A percentile compares a stretch with the other conserved stretches of the same genome.
These are phyloP conservation scores for Cyclaneusma minus DNA, from an alignment of 2,329 filamentous ascomycete species.

Conservation along the genomic window DNA sequence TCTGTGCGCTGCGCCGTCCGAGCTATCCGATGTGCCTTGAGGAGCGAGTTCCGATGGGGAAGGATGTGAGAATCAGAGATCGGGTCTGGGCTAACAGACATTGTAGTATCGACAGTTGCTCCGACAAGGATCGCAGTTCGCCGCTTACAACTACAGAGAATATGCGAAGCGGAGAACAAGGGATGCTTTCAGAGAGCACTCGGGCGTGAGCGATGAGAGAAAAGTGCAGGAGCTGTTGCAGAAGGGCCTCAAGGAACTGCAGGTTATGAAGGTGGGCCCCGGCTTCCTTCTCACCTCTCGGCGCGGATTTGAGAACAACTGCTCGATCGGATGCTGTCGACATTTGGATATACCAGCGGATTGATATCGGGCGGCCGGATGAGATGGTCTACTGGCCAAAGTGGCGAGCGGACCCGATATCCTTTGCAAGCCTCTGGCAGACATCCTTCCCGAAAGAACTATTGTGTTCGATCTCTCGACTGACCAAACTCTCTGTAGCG, in stretches of 20 bases:
- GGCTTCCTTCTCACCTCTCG: not conserved
- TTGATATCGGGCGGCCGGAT: no score
- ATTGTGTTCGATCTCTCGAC: no score
- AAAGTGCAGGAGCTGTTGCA: constrained; percentile 79
- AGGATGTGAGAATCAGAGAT: no score
- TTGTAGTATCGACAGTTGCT: constrained; percentile 78
- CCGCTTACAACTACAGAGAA: constrained; percentile 94
- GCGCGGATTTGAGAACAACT: not conserved
- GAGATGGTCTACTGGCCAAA: no score
- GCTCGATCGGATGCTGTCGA: not conserved
- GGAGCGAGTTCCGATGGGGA: no score
- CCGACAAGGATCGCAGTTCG: constrained; percentile 73
- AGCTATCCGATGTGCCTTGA: no score
- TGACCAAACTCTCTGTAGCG: constrained; percentile 47
- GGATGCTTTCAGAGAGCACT: constrained; percentile 79
- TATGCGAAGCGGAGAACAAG: constrained; percentile 83
- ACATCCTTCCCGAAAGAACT: no score
- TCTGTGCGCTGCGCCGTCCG: no score
- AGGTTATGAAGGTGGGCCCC: constrained; percentile 79
- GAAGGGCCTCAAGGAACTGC: constrained; percentile 72
- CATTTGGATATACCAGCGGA: not conserved
- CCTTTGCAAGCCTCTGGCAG: no score
- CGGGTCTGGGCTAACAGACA: not conserved
- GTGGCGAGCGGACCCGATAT: constrained; percentile 1
- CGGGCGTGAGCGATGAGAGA: constrained; percentile 54